Base-by-base conservation (phyloP, 2,329 filamentous ascomycete species). In the Rhytidhysteron rufulum region DNA sequence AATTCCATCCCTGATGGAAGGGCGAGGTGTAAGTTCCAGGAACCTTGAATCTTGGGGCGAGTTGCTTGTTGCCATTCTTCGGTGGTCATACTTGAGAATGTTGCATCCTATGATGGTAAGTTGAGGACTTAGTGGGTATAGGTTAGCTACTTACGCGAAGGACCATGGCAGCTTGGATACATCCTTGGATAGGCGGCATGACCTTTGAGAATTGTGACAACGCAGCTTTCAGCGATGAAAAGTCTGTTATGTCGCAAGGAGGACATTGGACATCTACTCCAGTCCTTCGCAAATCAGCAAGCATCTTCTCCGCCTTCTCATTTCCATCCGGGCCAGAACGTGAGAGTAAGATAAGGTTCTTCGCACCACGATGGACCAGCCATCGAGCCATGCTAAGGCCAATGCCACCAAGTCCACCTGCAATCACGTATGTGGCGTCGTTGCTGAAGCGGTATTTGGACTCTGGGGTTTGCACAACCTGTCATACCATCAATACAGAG, bases 31-130 rank as follows among this genome's bases (percentile, higher is more conserved):
- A 52, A 38, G 33, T 51, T 50, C 45, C 48, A 49, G 10, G 48
- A 37, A 7, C 50, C 51, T 3, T 29, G 20, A 15, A 54, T 41
- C 30, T 54, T 54, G n/a, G 51, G 51, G 5, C 11, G 5, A 8
- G 24, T 11, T 13, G 34, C 34, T 13, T 22, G 17, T 5, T 22
- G 20, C 19, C 19, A 36, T 22, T 36, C 16, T 11, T 20, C 20
- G 9, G n/a, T 15, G 10, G 34, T 13, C 34, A 36, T 36, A 11
- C 24, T 36, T 19, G 20, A 16, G 17, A 36, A 36, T 16, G n/a
- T n/a, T 5, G 19, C 15, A 16, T 36, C 31, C 31, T 33, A 20
- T n/a, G n/a, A n/a, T n/a, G n/a, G n/a, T 7, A 16, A 15, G 17
- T 16, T 16, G 7, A 8, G 8, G 16, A 15, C 17, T 15, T 8